Conservation (phyloP, 257 asterid species). For the Buddleja alternifolia region DNA sequence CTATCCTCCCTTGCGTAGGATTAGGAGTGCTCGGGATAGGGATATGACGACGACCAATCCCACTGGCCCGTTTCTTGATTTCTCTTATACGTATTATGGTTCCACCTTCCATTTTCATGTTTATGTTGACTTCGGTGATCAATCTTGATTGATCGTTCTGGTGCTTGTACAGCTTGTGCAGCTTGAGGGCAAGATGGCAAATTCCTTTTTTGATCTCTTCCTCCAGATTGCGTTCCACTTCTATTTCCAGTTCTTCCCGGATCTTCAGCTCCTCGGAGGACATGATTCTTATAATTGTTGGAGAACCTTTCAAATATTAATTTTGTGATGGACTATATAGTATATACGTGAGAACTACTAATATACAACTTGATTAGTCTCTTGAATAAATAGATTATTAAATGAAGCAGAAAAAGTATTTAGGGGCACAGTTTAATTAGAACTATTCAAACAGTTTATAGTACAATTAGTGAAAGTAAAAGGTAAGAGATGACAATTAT, state of each 20-base stretch:
- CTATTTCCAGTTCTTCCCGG: slow-evolving; percentile 40
- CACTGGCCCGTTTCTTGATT: slow-evolving; percentile 39
- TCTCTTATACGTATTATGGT: slow-evolving; percentile 46
- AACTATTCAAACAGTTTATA: too few relatives aligned
- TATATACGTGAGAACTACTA: background rate
- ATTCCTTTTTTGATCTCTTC: slow-evolving; percentile 55
- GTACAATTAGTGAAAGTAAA: too few relatives aligned
- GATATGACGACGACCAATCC: background rate
- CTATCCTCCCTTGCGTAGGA: background rate
- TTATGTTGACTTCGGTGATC: slow-evolving; percentile 44
- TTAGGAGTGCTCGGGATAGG: background rate
- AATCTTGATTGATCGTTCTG: slow-evolving; percentile 28
- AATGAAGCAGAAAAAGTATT: too few relatives aligned
- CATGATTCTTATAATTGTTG: slow-evolving; percentile 23
- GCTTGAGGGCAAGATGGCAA: slow-evolving; percentile 43
- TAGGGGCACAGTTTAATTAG: too few relatives aligned
- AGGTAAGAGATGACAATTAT: too few relatives aligned
- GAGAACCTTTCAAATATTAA: background rate
- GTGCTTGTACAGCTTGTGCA: slow-evolving; percentile 47
- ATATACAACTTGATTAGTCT: background rate
- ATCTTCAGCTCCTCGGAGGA: slow-evolving; percentile 40
- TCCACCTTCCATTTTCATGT: slow-evolving; percentile 50
- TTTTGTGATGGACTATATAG: background rate
- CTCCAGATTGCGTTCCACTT: slow-evolving; percentile 40
- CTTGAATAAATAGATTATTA: too few relatives aligned